Percentiles rank a stretch among this genome's conserved stretches.
Conservation (phyloP, 2,329 filamentous ascomycete species). For the Lasiodiplodia sp. region DNA sequence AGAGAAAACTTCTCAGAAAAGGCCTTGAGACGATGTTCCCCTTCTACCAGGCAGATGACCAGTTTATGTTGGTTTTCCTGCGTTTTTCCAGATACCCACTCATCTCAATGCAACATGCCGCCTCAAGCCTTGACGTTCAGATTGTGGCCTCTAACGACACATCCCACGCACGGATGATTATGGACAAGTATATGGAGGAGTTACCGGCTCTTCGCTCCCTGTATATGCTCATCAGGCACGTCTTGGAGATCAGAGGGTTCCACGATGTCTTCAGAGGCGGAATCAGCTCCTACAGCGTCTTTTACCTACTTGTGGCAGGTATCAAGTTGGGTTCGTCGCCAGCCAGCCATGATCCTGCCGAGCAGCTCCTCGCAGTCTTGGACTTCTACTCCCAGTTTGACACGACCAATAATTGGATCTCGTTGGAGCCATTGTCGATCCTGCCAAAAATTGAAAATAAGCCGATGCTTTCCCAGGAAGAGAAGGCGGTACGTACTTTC, state of each 20-base stretch:
- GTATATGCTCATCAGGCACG: slow-evolving; percentile 59
- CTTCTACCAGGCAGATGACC: slow-evolving; percentile 34
- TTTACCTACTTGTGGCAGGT: slow-evolving; percentile 65
- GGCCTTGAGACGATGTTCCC: background rate
- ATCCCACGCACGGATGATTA: slow-evolving; percentile 50
- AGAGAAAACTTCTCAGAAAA: slow-evolving; percentile 3
- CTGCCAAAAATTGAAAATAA: slow-evolving; percentile 47
- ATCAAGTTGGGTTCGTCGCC: slow-evolving; percentile 53
- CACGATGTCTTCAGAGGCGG: slow-evolving; percentile 58
- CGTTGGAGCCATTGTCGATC: slow-evolving; percentile 55
- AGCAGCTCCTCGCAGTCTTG: slow-evolving; percentile 58
- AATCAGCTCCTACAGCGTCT: slow-evolving; percentile 61
- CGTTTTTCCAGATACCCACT: slow-evolving; percentile 48
- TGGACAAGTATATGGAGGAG: slow-evolving; percentile 56
- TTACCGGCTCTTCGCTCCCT: slow-evolving; percentile 59
- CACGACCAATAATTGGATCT: slow-evolving; percentile 55
- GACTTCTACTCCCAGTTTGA: slow-evolving; percentile 59
- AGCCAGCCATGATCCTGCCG: slow-evolving; percentile 45
- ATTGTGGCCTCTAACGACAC: slow-evolving; percentile 57
- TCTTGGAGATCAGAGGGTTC: slow-evolving; percentile 59
- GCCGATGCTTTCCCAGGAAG: background rate
- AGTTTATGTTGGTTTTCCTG: slow-evolving; percentile 7
- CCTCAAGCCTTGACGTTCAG: slow-evolving; percentile 60
- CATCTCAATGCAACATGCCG: slow-evolving; percentile 52
- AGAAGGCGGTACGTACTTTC: background rate